phyloP scores from a whole-genome alignment of 208 protist species.

The Leishmania gerbilli region DNA sequence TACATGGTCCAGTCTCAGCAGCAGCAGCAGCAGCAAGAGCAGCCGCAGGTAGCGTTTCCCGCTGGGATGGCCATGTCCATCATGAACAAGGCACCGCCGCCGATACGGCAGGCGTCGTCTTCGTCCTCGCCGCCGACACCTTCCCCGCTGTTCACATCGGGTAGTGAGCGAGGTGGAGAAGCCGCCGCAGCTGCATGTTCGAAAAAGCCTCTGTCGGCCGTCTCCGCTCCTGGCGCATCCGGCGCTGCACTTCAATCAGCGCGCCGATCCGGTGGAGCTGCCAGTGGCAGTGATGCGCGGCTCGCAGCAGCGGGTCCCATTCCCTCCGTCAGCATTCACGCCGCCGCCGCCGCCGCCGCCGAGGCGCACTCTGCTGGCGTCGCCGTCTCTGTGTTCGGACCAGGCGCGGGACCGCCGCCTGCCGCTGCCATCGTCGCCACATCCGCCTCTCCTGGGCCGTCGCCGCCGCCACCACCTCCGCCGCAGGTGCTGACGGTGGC shows the following conservation, averaged over 20 bases:
- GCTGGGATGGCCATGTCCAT: not conserved
- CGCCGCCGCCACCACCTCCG: not conserved
- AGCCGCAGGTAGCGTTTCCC: not conserved
- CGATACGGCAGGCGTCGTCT: not conserved
- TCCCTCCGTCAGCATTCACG: slow-evolving; percentile 22
- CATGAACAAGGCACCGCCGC: not conserved
- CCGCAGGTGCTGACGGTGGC: not conserved
- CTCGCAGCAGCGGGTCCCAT: not conserved
- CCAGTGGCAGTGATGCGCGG: not conserved
- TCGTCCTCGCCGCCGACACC: slow-evolving; percentile 23
- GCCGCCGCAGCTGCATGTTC: not conserved
- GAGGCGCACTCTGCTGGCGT: not conserved
- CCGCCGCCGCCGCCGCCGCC: not conserved
- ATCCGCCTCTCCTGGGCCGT: not conserved
- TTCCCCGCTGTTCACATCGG: slow-evolving; percentile 18
- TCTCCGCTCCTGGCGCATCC: not conserved
- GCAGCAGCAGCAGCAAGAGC: not conserved
- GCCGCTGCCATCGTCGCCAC: not conserved
- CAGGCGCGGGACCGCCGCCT: not conserved
- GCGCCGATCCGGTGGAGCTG: not conserved
- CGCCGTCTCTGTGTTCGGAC: not conserved
- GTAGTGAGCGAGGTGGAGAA: not conserved
- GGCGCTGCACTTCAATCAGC: not conserved
- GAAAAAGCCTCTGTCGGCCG: not conserved
- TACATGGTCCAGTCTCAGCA: not conserved